Conservation (phyloP, 305 asterid genomes). For the Galium porrigens region DNA sequence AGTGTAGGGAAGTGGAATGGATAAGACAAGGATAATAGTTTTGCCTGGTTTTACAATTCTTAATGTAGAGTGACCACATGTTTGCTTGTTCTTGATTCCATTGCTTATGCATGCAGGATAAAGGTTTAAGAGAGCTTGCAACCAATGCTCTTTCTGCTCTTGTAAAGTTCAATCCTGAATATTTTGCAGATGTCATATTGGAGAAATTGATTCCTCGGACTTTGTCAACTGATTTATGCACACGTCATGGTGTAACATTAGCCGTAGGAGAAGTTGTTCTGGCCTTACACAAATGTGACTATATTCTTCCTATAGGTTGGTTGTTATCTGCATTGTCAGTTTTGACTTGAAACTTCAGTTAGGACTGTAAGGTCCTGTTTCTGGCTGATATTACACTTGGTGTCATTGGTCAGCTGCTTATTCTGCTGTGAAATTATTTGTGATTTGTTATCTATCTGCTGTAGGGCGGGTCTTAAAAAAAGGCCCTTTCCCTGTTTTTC, state of each 20-base stretch:
- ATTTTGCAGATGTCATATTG: conserved; percentile 50
- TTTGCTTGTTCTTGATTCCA: conserved; percentile 17
- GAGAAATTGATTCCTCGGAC: conserved; percentile 77
- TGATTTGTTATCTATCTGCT: not conserved
- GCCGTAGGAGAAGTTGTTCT: conserved; percentile 75
- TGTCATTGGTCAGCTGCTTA: too few species aligned
- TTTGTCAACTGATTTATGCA: conserved; percentile 81
- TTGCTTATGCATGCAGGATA: conserved; percentile 49
- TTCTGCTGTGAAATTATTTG: not conserved
- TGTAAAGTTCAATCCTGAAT: conserved; percentile 64
- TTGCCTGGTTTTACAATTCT: conserved; percentile 14
- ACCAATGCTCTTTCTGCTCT: conserved; percentile 75
- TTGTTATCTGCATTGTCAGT: conserved; percentile 14
- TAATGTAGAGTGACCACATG: conserved; percentile 15
- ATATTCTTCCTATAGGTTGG: conserved; percentile 57
- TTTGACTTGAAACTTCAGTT: not conserved
- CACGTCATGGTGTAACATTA: conserved; percentile 94
- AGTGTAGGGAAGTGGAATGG: not conserved
- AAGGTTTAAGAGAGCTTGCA: conserved; percentile 90
- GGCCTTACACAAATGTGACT: conserved; percentile 51
- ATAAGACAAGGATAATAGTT: not conserved
- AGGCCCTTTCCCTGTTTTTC: too few species aligned
- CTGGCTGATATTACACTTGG: too few species aligned
- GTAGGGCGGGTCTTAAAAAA: not conserved
- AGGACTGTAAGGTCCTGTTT: not conserved